Base-by-base conservation (phyloP, 192 early-diverging fungal genomes). In the Podila epigama region DNA sequence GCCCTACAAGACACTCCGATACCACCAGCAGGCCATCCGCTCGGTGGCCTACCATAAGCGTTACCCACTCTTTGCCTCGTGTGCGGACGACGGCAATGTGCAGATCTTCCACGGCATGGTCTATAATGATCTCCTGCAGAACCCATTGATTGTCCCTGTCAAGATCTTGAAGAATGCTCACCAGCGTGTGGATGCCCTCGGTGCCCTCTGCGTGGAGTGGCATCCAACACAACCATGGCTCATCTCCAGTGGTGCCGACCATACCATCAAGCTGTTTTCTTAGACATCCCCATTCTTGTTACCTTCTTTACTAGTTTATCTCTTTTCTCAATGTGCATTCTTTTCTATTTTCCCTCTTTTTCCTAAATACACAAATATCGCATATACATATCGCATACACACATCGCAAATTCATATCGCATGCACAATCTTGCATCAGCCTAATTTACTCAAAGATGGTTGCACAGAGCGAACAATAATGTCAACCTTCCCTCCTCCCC, bases 81-180 rank as follows among this genome's bases (percentile, higher is more conserved):
- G 90, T 35, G 90, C 92, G 15, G 97, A 99, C 73, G 97, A 99
- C 66, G 94, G 97, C 33, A 87, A 88, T 28, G 89, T 98, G 9
- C 95, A 97, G 72, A 84, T 99, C 12, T 99, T 98, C 92, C 95
- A 99, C 80, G 95, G 95, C 51, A 98, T 94, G 94, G 97, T 99
- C 28, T 99, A 97, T 81, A 88, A 91, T 61, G 96, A 98, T 81
- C 85, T 99, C 79, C 85, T 98, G 69, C 91, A 93, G 80, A 97
- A 99, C 85, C 97, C 97, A 52, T 82, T 99, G 63, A 96, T 99
- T 82, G 96, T 98, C 36, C 97, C 97, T n/a, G 91, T 99, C 34
- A 98, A 97, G 87, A 93, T 93, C 35, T 81, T 99, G 42, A 88
- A 89, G 42, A 92, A 88, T 60, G 85, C 81, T 12, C 96, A 98